Conservation (phyloP, 441 rosid genomes). For the Rhodomyrtus psidioides region DNA sequence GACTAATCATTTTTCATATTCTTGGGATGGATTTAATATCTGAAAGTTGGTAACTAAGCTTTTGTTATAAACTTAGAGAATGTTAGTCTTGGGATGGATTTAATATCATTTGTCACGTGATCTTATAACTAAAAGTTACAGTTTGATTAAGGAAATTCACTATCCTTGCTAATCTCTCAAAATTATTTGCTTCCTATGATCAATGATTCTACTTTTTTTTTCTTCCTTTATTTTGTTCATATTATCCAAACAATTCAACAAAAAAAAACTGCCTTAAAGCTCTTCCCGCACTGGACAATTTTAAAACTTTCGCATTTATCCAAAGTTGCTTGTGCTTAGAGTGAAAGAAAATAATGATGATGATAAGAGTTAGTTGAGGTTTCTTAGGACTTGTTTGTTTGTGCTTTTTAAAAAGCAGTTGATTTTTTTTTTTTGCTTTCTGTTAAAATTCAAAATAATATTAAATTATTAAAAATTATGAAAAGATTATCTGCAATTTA, state of each 20-base stretch:
- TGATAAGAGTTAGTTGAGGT: too few species aligned
- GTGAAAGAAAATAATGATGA: too few species aligned
- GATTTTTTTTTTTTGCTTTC: too few species aligned
- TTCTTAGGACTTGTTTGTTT: too few species aligned
- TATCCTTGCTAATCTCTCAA: background rate
- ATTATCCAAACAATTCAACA: background rate
- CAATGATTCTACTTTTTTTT: background rate
- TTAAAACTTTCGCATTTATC: background rate
- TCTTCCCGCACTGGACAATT: background rate
- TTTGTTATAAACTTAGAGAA: too few species aligned
- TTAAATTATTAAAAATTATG: background rate
- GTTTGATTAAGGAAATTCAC: background rate
- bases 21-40: too few species aligned
- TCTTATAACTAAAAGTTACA: background rate
- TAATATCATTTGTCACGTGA: background rate
- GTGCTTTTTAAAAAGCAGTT: too few species aligned
- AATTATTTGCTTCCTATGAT: background rate
- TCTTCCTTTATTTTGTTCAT: background rate
- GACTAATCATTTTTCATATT: too few species aligned
- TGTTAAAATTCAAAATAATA: too few species aligned
- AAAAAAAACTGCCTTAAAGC: background rate
- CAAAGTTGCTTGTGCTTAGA: too few species aligned
- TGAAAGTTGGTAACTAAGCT: too few species aligned
- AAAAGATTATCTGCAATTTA: background rate
- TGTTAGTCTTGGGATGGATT: too few species aligned